Evolutionary conservation across 1,284 basidiomycete species (phyloP).

Genomic region (Tranzscheliella williamsii): DNA sequence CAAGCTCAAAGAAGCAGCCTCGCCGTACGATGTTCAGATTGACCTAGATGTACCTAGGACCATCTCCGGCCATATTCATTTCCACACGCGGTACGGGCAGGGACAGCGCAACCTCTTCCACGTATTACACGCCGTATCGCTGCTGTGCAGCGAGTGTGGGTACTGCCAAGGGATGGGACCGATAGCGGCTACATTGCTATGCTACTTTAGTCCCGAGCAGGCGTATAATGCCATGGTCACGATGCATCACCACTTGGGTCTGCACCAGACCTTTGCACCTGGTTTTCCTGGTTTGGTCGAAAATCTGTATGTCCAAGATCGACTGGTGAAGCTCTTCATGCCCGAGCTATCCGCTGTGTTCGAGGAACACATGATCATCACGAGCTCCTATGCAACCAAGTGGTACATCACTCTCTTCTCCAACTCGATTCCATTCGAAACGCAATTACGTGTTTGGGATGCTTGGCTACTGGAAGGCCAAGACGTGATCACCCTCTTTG

Average conservation of each 20-base stretch:
- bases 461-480: slow-evolving; percentile 85
- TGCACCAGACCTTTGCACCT: slow-evolving; percentile 87
- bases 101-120: slow-evolving; percentile 72
- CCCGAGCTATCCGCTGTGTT: slow-evolving; percentile 84
- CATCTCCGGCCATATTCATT: slow-evolving; percentile 90
- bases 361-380: slow-evolving; percentile 75
- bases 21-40: slow-evolving; percentile 91
- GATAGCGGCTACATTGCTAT: slow-evolving; percentile 89
- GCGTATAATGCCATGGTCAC: slow-evolving; percentile 81
- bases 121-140: slow-evolving; percentile 87
- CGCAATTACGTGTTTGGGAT: slow-evolving; percentile 92
- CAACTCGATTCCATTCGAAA: slow-evolving; percentile 94
- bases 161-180: slow-evolving; percentile 99
- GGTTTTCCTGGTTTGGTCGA: slow-evolving; percentile 95
- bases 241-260: slow-evolving; percentile 73
- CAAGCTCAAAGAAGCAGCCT: slow-evolving; percentile 64
- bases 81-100: slow-evolving; percentile 90
- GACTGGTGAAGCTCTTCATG: slow-evolving; percentile 79
- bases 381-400: slow-evolving; percentile 93
- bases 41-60: slow-evolving; percentile 97
- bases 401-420: slow-evolving; percentile 95
- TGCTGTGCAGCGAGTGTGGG: slow-evolving; percentile 81
- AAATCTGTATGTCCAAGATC: slow-evolving; percentile 89
- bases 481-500: slow-evolving; percentile 82
- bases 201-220: slow-evolving; percentile 73